These are phyloP conservation scores for Parathielavia appendiculata DNA, from an alignment of 495 filamentous ascomycete species.

Conservation along the genomic window DNA sequence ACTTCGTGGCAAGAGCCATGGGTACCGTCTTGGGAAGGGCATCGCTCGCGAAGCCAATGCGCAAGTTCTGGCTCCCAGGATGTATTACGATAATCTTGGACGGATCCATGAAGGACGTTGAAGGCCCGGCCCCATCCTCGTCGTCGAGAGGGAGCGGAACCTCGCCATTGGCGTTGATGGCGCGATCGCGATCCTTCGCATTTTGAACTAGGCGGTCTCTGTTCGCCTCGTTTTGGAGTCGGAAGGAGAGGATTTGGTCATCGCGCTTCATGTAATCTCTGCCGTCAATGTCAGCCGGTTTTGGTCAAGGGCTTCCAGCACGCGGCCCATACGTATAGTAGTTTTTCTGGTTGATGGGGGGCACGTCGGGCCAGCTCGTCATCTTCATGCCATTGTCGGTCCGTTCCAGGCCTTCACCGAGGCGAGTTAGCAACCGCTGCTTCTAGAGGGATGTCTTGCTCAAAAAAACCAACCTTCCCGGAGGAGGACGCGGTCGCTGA, in stretches of 20 bases:
- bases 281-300: conserved; percentile 21
- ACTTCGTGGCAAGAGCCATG: conserved; percentile 82
- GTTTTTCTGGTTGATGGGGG: conserved; percentile 97
- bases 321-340: conserved; percentile 82
- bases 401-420: conserved; percentile 70
- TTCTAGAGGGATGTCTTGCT: background rate
- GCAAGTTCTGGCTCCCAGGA: conserved; percentile 93
- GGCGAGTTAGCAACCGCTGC: conserved; percentile 12
- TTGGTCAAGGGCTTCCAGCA: background rate
- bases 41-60: conserved; percentile 90
- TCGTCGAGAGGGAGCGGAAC: conserved; percentile 55
- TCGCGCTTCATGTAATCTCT: conserved; percentile 98
- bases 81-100: conserved; percentile 95
- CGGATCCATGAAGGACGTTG: conserved; percentile 56
- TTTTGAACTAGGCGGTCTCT: conserved; percentile 71
- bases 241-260: conserved; percentile 85
- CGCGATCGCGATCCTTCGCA: conserved; percentile 81
- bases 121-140: conserved; percentile 53
- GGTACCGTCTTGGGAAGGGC: conserved; percentile 89
- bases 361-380: conserved; percentile 86
- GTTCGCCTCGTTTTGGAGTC: conserved; percentile 77
- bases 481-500: conserved; percentile 50
- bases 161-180: conserved; percentile 63
- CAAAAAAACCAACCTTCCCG: conserved; percentile 40
- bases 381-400: conserved; percentile 97